A percentile compares a stretch with the other conserved stretches of the same genome.
Conservation (phyloP, 805 yeast species). For the Starmera caribaea region DNA sequence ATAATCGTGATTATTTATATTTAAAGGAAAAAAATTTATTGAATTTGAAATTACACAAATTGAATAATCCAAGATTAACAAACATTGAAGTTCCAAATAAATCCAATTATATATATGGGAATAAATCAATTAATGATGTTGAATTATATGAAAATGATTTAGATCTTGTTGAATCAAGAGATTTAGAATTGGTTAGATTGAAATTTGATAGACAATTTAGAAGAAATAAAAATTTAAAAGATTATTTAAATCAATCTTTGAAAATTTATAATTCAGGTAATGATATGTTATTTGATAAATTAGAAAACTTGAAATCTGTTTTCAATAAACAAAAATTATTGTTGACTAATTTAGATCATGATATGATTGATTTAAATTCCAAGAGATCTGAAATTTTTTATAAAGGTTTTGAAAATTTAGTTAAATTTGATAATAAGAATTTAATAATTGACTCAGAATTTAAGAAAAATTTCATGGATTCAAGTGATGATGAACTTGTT, state of each 20-base stretch:
- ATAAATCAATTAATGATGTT: not conserved
- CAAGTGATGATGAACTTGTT: not conserved
- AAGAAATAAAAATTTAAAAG: slow-evolving; percentile 15
- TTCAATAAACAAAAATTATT: slow-evolving; percentile 20
- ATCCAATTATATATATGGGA: too few species aligned
- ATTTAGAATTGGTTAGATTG: slow-evolving; percentile 21
- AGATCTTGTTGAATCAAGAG: slow-evolving; percentile 25
- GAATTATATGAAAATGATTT: slow-evolving; percentile 10
- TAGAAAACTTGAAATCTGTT: slow-evolving; percentile 23
- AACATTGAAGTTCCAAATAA: slow-evolving; percentile 3
- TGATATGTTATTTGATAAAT: slow-evolving; percentile 18
- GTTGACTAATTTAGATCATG: slow-evolving; percentile 17
- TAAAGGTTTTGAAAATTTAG: slow-evolving; percentile 11
- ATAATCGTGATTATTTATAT: slow-evolving; percentile 5
- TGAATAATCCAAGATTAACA: slow-evolving; percentile 2
- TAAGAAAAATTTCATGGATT: not conserved
- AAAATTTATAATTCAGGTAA: slow-evolving; percentile 18
- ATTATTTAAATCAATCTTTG: slow-evolving; percentile 16
- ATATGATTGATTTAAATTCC: slow-evolving; percentile 20
- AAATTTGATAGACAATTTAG: slow-evolving; percentile 17
- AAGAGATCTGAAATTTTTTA: slow-evolving; percentile 21
- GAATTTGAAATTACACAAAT: not conserved
- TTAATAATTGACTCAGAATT: not conserved
- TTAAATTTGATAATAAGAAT: not conserved
- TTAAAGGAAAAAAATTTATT: slow-evolving; percentile 1